Evolutionary conservation across 2,329 filamentous ascomycete genomes (phyloP), one percentile per base, ranked within the genome.

Genomic region (Calonectria leucothoes): DNA sequence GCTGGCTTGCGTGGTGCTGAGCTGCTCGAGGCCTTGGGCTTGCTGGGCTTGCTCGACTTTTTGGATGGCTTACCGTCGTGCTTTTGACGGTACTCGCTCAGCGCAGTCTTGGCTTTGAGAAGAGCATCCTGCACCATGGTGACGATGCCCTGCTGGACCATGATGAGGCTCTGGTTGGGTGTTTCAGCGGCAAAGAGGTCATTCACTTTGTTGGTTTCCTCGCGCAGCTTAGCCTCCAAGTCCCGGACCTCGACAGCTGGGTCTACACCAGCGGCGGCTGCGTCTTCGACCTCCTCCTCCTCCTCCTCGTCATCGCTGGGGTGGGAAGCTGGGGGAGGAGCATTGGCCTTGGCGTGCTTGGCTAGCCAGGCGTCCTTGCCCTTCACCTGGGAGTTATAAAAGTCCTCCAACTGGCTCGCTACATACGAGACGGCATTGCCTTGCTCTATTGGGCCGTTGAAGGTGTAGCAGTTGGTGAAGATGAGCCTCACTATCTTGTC

Each of bases 381-480:
- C 10, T 89, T 88, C 92, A 96, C 95, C 81, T 95, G 90, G 6
- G 85, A 83, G 73, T 94, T 92, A 84, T 98, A 98, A 1, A 96
- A 82, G 6, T 91, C 89, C 82, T 98, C 92, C 4, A 98, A 87
- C 72, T 92, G 87, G 78, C 94, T 92, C 15, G 95, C 96, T 76
- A 93, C 88, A 35, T 88, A 83, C 71, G 94, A 93, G 20, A 97
- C 94, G 0, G 92, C 89, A 75, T 97, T 95, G 11, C 92, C 93
- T 69, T 84, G 82, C 0, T 81, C 78, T 4, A 82, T 80, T 0
- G 90, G 87, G 3, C 88, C 87, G 79, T 99, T 99, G 89, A 98
- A 99, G 75, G 93, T 93, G 87, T 92, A 95, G 84, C 96, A 98
- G 83, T 99, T 99, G 78, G 91, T 89, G 81, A 98, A 93, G 77